Evolutionary conservation across 1,139 yeast species (phyloP).

Genomic region (Blastobotrys aristatus): DNA sequence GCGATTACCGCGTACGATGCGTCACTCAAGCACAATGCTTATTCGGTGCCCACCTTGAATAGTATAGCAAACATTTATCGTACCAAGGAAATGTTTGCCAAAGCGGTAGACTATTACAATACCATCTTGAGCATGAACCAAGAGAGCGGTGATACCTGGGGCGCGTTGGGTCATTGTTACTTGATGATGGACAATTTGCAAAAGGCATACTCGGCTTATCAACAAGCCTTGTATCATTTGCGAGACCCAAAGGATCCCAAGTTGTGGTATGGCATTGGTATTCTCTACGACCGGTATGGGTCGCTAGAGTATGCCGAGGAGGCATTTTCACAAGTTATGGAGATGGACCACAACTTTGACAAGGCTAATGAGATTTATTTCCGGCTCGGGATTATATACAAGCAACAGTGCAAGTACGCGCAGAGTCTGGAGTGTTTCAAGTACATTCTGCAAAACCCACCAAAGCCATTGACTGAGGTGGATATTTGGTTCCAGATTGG

Average conservation of each 20-base stretch:
- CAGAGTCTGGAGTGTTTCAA: constrained; percentile 92
- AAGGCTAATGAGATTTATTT: constrained; percentile 95
- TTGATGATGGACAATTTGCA: constrained; percentile 94
- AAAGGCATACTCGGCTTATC: constrained; percentile 93
- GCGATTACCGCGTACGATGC: constrained; percentile 87
- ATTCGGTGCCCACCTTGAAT: constrained; percentile 77
- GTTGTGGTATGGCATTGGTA: constrained; percentile 98
- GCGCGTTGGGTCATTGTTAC: constrained; percentile 92
- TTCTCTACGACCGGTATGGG: constrained; percentile 91
- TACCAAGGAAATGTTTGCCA: constrained; percentile 81
- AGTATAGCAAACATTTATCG: constrained; percentile 86
- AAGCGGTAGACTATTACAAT: constrained; percentile 91
- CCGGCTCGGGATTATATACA: constrained; percentile 93
- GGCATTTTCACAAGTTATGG: constrained; percentile 92
- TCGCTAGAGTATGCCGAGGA: constrained; percentile 96
- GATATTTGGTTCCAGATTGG: constrained; percentile 99
- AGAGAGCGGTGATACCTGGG: constrained; percentile 96
- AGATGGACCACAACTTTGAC: constrained; percentile 92
- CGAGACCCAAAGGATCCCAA: constrained; percentile 95
- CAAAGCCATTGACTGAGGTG: constrained; percentile 91
- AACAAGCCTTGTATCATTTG: constrained; percentile 85
- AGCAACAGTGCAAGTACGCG: constrained; percentile 83
- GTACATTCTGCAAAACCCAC: constrained; percentile 85
- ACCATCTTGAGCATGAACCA: constrained; percentile 77
- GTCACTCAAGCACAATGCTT: constrained; percentile 83